Base-by-base conservation (phyloP, 331 rosid genomes). In the Malus hybrid region DNA sequence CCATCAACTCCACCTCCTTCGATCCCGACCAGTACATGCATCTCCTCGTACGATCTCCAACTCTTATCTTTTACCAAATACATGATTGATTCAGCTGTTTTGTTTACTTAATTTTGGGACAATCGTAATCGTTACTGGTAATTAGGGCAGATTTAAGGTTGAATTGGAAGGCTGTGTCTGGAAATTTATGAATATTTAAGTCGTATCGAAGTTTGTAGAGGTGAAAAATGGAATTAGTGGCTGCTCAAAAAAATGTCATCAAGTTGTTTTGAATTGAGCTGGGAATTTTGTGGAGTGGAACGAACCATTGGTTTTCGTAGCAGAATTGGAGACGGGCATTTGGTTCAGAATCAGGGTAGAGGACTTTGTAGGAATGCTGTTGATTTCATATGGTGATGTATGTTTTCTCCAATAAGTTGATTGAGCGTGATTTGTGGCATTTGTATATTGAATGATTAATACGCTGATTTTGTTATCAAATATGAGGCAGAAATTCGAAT, bases 11-110 rank as follows among this genome's bases (percentile, higher is more conserved):
- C 73, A 14, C 84, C 69, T 84, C 93, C 57, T 94, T 94, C 78
- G 88, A 92, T 86, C 89, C 97, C 36, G 96, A 90, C 70, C 92
- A 87, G 70, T 90, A 94, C 91, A 94, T 92, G 97, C 83, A 80
- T 65, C 85, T 92, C 83, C 85, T 92, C 84, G 99, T 92, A 87
- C 70, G 62, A 34, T 31, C 46, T 46, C 54, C 19, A 19, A 24
- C 28, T 61, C 75, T 70, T 19, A 29, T 5, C 16, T 18, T 15
- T 50, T 72, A 10, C 12, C 75, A 54, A 10, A 70, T 29, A 14
- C 39, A 71, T 28, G 31, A 7, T n/a, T 32, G 48, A 55, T 54
- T 71, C 46, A 50, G 19, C 11, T 18, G 6, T 19, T 65, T 65
- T 19, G 24, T 32, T 31, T 33, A 18, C 15, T 65, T 65, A 32